Evolutionary conservation across 768 basidiomycete genomes (phyloP).

Genomic region (Tylopilus rubrobrunneus): DNA sequence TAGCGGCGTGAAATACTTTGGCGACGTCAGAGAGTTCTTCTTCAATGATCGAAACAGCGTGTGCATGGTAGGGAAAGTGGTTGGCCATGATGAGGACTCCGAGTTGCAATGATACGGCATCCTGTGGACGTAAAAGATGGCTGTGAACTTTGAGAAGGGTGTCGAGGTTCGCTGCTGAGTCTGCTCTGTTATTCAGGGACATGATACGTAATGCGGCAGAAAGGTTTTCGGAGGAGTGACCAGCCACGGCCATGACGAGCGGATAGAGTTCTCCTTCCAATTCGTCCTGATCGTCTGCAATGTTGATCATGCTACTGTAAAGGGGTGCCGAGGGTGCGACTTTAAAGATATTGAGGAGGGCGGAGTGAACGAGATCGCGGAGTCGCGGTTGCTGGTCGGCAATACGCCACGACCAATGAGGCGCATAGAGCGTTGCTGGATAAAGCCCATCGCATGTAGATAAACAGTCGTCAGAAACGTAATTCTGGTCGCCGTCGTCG

Average conservation of each 20-base stretch:
- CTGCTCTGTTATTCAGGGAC: constrained; percentile 33
- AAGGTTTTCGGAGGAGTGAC: constrained; percentile 48
- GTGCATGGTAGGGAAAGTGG: constrained; percentile 20
- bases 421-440: constrained; percentile 36
- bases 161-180: constrained; percentile 35
- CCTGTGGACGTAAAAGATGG: constrained; percentile 60
- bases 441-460: constrained; percentile 24
- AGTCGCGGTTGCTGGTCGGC: constrained; percentile 39
- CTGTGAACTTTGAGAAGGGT: constrained; percentile 43
- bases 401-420: constrained; percentile 49
- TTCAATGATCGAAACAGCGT: constrained; percentile 44
- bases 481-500: constrained; percentile 31
- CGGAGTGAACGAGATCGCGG: constrained; percentile 41
- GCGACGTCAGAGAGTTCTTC: constrained; percentile 49
- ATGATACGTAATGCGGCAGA: constrained; percentile 54
- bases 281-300: constrained; percentile 33
- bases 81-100: constrained; percentile 40
- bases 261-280: constrained; percentile 34
- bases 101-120: constrained; percentile 42
- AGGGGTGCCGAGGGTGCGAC: constrained; percentile 45
- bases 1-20: constrained; percentile 38
- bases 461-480: constrained; percentile 18
- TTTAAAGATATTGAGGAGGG: constrained; percentile 47
- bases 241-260: constrained; percentile 39
- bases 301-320: constrained; percentile 39